These are phyloP conservation scores for Alternaria hordeiaustralica DNA, from an alignment of 2,329 filamentous ascomycete genomes.

Conservation along the genomic window DNA sequence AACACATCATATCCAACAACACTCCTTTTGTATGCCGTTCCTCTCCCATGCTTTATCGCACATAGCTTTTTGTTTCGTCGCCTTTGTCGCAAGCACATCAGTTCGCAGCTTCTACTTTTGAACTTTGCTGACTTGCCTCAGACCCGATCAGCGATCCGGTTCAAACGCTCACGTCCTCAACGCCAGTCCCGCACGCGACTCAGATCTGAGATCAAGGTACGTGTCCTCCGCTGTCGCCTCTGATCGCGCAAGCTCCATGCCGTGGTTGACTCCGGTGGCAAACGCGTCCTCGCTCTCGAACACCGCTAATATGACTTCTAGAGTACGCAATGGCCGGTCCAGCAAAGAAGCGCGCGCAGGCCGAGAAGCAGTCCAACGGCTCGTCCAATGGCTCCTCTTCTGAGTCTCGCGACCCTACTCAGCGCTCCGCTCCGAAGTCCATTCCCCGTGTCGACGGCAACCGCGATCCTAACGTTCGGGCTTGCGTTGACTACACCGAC, in stretches of 20 bases:
- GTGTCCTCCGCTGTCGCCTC: background rate
- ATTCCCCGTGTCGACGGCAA: slow-evolving; percentile 46
- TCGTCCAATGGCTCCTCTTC: slow-evolving; percentile 36
- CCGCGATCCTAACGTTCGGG: slow-evolving; percentile 31
- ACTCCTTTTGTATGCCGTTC: background rate
- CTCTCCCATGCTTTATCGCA: background rate
- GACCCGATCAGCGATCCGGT: slow-evolving; percentile 13
- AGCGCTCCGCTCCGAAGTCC: slow-evolving; percentile 35
- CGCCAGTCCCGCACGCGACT: slow-evolving; percentile 4
- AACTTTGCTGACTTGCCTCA: slow-evolving; percentile 20
- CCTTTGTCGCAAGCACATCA: slow-evolving; percentile 13
- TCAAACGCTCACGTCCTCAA: slow-evolving; percentile 10
- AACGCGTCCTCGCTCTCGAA: background rate
- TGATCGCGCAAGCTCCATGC: background rate
- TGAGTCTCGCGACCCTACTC: slow-evolving; percentile 31
- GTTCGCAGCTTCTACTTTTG: slow-evolving; percentile 10
- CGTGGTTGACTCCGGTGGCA: background rate
- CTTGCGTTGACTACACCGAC: slow-evolving; percentile 32
- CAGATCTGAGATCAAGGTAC: slow-evolving; percentile 22
- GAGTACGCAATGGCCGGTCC: slow-evolving; percentile 47
- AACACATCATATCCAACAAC: slow-evolving; percentile 5
- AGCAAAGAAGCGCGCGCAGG: slow-evolving; percentile 41
- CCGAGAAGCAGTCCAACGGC: slow-evolving; percentile 34
- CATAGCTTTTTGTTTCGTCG: background rate
- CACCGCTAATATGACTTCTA: slow-evolving; percentile 28